Base-by-base conservation (phyloP, 2,329 filamentous ascomycete species). In the Talaromyces sp. region DNA sequence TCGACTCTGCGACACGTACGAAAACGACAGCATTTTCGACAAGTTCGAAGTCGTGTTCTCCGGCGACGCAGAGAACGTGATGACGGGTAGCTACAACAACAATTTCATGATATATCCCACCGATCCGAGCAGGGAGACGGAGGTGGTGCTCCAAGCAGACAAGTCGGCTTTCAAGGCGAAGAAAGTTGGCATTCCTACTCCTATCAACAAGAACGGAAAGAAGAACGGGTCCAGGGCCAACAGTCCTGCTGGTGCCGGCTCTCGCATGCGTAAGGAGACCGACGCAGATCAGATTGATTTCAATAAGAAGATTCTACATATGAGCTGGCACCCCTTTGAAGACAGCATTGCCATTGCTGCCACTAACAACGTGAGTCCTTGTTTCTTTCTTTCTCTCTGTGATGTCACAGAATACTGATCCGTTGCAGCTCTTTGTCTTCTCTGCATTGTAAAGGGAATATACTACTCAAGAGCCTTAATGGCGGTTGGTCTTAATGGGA, bases 41-140 rank as follows among this genome's bases (percentile, higher is more conserved):
- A 99, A 99, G 77, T 99, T 99, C 67, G 94, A 99, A 78, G 94
- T 99, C 48, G 93, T 97, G 57, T 99, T 99, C 80, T 97, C 93
- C 1, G 94, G 94, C 26, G 93, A 97, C 75, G 91, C 92, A 43
- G 95, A 96, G 83, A 97, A 99, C 69, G 94, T 97, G 66, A 99
- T 99, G 94, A 99, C 94, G 6, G 94, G 94, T 68, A 97, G 92
- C 74, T 99, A 99, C 82, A 99, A 99, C 84, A 99, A 99, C 81
- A 99, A 99, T 80, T 97, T 99, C 82, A 99, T 99, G 94, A 99
- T 99, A 72, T 99, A 97, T 75, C 94, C 94, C 4, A 94, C 92
- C 27, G 93, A 97, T 70, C 90, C 92, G 7, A 91, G 93, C 66
- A 95, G 95, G 79, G 94, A 99, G 74, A 93, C 93, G 3, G 94